A percentile compares a stretch with the other conserved stretches of the same genome.
Conservation (phyloP, 805 yeast genomes). For the Zygoascus biomembranicola region DNA sequence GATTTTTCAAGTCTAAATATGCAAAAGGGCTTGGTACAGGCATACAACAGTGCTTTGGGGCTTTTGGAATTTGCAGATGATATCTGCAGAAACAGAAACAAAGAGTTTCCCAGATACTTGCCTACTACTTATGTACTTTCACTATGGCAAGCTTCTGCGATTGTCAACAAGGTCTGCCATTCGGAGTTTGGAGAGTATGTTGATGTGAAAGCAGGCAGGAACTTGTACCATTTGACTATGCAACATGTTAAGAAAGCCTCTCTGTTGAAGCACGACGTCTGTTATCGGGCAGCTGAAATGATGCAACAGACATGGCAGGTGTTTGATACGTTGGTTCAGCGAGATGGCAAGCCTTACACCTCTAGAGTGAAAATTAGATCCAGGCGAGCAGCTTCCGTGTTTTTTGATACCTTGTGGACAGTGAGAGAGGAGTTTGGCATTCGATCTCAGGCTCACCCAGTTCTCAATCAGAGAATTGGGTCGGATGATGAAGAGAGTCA, state of each 20-base stretch:
- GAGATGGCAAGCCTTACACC: conserved; percentile 23
- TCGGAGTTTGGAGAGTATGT: conserved; percentile 60
- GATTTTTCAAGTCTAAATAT: conserved; percentile 44
- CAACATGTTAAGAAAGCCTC: conserved; percentile 66
- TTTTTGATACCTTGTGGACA: conserved; percentile 83
- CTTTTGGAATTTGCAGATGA: conserved; percentile 58
- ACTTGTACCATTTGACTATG: conserved; percentile 32
- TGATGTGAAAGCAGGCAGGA: conserved; percentile 65
- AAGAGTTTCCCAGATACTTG: conserved; percentile 60
- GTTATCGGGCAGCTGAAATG: conserved; percentile 86
- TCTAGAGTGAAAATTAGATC: conserved; percentile 46
- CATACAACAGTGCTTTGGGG: conserved; percentile 72
- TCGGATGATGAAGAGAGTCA: conserved; percentile 6
- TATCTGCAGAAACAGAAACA: conserved; percentile 47
- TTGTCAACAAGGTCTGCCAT: conserved; percentile 69
- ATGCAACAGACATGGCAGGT: conserved; percentile 93
- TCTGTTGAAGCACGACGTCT: conserved; percentile 82
- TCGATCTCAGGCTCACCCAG: conserved; percentile 33
- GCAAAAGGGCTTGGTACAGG: conserved; percentile 62
- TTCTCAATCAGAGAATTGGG: conserved; percentile 18
- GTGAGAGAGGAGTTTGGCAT: conserved; percentile 71
- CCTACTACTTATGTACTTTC: conserved; percentile 71
- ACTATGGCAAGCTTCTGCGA: conserved; percentile 88
- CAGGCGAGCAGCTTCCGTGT: conserved; percentile 86
- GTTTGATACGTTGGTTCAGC: conserved; percentile 58